These are phyloP conservation scores for Kodamaea fukazawae DNA, from an alignment of 805 yeast genomes.

Conservation along the genomic window DNA sequence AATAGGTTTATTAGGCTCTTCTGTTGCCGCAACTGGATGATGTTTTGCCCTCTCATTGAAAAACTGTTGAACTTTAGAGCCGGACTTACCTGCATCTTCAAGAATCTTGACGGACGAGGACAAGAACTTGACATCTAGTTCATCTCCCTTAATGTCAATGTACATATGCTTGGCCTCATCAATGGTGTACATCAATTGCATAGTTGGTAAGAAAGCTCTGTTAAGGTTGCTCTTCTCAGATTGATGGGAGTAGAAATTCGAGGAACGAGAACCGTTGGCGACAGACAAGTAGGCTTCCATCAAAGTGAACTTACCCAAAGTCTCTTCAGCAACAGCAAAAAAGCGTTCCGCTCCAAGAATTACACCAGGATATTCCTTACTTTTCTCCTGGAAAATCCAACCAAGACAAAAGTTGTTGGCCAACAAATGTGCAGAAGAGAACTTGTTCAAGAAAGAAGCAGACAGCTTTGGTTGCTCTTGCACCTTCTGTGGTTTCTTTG, in stretches of 20 bases:
- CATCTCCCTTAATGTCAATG: constrained; percentile 58
- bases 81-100: constrained; percentile 52
- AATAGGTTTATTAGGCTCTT: neutral
- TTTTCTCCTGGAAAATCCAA: constrained; percentile 60
- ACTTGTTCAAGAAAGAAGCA: constrained; percentile 17
- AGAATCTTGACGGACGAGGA: constrained; percentile 53
- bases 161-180: constrained; percentile 41
- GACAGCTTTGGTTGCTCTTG: constrained; percentile 1
- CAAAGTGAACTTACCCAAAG: constrained; percentile 64
- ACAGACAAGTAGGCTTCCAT: constrained; percentile 68
- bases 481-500: too few species aligned
- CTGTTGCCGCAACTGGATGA: neutral
- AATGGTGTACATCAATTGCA: constrained; percentile 54
- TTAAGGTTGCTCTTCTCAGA: constrained; percentile 50
- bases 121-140: constrained; percentile 61
- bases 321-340: constrained; percentile 60
- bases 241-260: constrained; percentile 46
- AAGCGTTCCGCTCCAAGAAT: constrained; percentile 74
- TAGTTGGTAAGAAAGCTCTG: constrained; percentile 65
- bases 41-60: constrained; percentile 21
- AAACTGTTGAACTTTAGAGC: constrained; percentile 39
- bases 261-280: constrained; percentile 58
- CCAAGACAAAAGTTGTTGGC: constrained; percentile 72
- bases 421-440: constrained; percentile 54
- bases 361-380: constrained; percentile 61